These are phyloP conservation scores for Yamadazyma triangularis DNA, from an alignment of 1,139 yeast genomes.

Conservation along the genomic window DNA sequence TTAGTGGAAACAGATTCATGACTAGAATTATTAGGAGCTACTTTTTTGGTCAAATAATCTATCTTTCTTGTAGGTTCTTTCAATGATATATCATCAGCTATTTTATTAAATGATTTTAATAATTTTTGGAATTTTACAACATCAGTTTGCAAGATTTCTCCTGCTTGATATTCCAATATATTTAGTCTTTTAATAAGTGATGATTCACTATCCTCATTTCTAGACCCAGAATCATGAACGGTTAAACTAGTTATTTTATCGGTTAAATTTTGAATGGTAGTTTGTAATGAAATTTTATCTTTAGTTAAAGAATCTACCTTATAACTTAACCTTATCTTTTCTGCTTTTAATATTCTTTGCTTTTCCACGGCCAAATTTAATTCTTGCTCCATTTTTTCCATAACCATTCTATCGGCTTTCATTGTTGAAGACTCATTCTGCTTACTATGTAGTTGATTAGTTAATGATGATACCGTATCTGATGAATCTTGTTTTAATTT, in stretches of 20 bases:
- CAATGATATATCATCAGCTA: slow-evolving; percentile 56
- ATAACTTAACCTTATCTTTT: slow-evolving; percentile 42
- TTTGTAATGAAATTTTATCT: slow-evolving; percentile 32
- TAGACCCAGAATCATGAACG: slow-evolving; percentile 14
- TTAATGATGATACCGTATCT: slow-evolving; percentile 23
- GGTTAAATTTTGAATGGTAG: slow-evolving; percentile 27
- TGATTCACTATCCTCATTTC: slow-evolving; percentile 8
- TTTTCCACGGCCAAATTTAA: slow-evolving; percentile 43
- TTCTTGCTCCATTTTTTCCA: slow-evolving; percentile 33
- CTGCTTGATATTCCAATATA: slow-evolving; percentile 32
- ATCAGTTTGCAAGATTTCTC: slow-evolving; percentile 35
- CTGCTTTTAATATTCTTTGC: slow-evolving; percentile 46
- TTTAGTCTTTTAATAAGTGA: slow-evolving; percentile 13
- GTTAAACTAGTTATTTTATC: slow-evolving; percentile 24
- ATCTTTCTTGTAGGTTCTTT: slow-evolving; percentile 52
- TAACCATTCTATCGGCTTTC: slow-evolving; percentile 16
- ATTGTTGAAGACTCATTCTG: slow-evolving; percentile 21
- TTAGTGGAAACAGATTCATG: slow-evolving; percentile 6
- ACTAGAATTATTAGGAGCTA: slow-evolving; percentile 6
- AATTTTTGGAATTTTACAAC: slow-evolving; percentile 37
- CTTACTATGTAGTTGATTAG: slow-evolving; percentile 23
- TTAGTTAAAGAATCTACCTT: slow-evolving; percentile 34
- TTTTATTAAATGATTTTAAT: slow-evolving; percentile 45
- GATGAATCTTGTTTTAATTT: slow-evolving; percentile 23
- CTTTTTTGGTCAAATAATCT: slow-evolving; percentile 28